Conservation (phyloP, 1,284 basidiomycete species). For the Leccinum griseonigrum region DNA sequence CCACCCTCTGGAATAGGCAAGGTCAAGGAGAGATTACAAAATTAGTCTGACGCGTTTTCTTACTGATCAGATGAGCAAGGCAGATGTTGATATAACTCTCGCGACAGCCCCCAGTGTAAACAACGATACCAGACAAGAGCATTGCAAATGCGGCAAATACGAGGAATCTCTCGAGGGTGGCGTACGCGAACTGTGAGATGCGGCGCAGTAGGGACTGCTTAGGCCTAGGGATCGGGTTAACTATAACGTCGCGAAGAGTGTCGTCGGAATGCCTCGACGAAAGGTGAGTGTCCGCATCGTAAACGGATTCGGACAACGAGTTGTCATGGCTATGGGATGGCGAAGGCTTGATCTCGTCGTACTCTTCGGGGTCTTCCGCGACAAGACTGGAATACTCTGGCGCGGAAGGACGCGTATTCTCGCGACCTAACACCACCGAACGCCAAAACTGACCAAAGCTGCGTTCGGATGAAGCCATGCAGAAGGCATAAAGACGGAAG, state of each 20-base stretch:
- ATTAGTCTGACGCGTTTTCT: slow-evolving; percentile 4
- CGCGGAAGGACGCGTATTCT: slow-evolving; percentile 22
- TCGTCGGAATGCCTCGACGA: slow-evolving; percentile 58
- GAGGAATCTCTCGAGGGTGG: slow-evolving; percentile 57
- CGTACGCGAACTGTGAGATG: slow-evolving; percentile 46
- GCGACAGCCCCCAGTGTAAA: slow-evolving; percentile 84
- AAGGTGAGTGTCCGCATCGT: slow-evolving; percentile 43
- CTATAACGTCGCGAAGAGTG: slow-evolving; percentile 51
- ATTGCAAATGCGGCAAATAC: slow-evolving; percentile 70
- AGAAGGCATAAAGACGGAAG: slow-evolving; percentile 48
- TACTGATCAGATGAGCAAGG: slow-evolving; percentile 92
- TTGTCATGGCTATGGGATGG: slow-evolving; percentile 21
- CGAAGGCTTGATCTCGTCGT: slow-evolving; percentile 27
- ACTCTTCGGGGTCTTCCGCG: slow-evolving; percentile 53
- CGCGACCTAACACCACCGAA: slow-evolving; percentile 49
- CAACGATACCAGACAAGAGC: slow-evolving; percentile 65
- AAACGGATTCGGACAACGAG: slow-evolving; percentile 52
- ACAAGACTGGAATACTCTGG: slow-evolving; percentile 56
- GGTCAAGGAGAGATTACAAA: slow-evolving; percentile 7
- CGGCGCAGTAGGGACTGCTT: slow-evolving; percentile 37
- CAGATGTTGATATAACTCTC: slow-evolving; percentile 77
- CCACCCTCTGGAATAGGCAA: slow-evolving; percentile 60
- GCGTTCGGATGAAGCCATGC: slow-evolving; percentile 44
- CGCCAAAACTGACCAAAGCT: slow-evolving; percentile 53
- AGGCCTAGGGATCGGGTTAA: slow-evolving; percentile 14